A percentile compares a stretch with the other conserved stretches of the same genome.
Evolutionary conservation across 768 basidiomycete genomes (phyloP).

Genomic region (Panus rudis): DNA sequence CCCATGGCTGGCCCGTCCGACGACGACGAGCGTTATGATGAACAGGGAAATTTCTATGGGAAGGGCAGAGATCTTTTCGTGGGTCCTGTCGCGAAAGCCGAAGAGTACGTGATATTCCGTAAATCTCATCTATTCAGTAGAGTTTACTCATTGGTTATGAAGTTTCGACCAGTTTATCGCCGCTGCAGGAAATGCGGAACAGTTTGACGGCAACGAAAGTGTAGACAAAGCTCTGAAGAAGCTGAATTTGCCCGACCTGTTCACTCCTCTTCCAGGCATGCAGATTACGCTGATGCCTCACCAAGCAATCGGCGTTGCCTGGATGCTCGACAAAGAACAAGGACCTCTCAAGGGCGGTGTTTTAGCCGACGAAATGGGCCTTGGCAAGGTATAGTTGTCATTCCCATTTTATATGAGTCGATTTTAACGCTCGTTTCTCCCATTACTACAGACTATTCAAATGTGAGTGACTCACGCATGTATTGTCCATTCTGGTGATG

Average conservation of each 20-base stretch:
- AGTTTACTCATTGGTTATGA: constrained; percentile 4
- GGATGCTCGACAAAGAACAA: constrained; percentile 35
- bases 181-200: constrained; percentile 48
- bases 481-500: neutral
- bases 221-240: constrained; percentile 50
- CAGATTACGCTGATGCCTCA: constrained; percentile 60
- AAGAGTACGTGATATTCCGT: constrained; percentile 37
- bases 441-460: constrained; percentile 20
- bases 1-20: neutral
- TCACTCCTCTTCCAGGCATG: constrained; percentile 51
- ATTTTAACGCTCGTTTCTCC: neutral
- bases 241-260: constrained; percentile 43
- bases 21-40: constrained; percentile 30
- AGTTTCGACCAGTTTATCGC: constrained; percentile 51
- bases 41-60: constrained; percentile 41
- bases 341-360: constrained; percentile 22
- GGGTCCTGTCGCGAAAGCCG: constrained; percentile 33
- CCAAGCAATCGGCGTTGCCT: constrained; percentile 46
- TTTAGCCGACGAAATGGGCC: constrained; percentile 38
- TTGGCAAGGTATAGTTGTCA: constrained; percentile 41
- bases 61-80: constrained; percentile 10
- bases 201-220: constrained; percentile 51
- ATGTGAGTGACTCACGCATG: constrained; percentile 13
- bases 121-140: neutral
- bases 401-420: neutral